These are phyloP conservation scores for Marasmius sp. DNA, from an alignment of 1,284 basidiomycete species.

Conservation along the genomic window DNA sequence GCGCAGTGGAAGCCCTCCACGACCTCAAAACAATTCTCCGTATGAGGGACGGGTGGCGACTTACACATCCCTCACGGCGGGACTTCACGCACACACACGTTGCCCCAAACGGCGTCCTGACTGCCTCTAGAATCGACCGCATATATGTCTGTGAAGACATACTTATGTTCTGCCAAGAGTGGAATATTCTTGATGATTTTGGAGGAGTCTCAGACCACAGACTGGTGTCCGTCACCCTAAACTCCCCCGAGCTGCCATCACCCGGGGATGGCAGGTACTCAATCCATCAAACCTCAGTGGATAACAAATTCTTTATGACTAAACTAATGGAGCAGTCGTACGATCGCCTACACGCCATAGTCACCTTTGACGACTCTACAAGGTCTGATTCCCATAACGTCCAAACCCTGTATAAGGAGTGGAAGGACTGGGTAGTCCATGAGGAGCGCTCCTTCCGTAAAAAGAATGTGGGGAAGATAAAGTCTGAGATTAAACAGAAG, in stretches of 20 bases:
- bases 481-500: neutral
- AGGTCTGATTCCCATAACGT: neutral
- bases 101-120: neutral
- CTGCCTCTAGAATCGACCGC: neutral
- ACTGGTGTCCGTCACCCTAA: slow-evolving; percentile 4
- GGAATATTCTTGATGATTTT: slow-evolving; percentile 1
- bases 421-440: neutral
- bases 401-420: neutral
- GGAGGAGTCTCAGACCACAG: slow-evolving; percentile 11
- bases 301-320: neutral
- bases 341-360: neutral
- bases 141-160: neutral
- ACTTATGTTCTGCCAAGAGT: neutral
- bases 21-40: neutral
- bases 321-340: neutral
- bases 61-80: neutral
- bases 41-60: neutral
- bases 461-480: neutral
- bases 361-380: neutral
- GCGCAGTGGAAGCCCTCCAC: neutral
- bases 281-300: neutral
- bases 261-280: slow-evolving; percentile 13
- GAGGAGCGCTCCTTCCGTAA: neutral
- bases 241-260: neutral
- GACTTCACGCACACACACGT: neutral